Percentiles rank a stretch among this genome's conserved stretches.
Conservation (phyloP, 1,284 basidiomycete species). For the Ganoderma leucocontextum region DNA sequence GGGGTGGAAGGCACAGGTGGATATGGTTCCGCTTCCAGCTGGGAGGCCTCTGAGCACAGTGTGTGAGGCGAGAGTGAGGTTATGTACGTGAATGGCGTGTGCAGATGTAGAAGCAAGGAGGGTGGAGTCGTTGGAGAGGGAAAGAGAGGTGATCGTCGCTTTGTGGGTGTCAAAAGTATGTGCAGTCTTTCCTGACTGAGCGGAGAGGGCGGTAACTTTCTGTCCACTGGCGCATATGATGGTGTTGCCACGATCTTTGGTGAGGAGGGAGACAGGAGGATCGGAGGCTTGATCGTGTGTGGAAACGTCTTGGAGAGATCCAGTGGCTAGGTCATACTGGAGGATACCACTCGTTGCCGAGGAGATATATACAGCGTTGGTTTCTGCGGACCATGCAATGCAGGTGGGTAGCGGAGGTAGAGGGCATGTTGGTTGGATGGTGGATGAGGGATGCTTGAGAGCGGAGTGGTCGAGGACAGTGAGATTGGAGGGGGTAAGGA, state of each 20-base stretch:
- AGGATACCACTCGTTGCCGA: slow-evolving; percentile 52
- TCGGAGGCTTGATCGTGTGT: slow-evolving; percentile 34
- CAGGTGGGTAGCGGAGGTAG: slow-evolving; percentile 51
- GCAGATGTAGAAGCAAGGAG: slow-evolving; percentile 64
- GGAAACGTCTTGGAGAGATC: slow-evolving; percentile 51
- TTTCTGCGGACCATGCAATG: slow-evolving; percentile 64
- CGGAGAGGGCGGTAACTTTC: slow-evolving; percentile 71
- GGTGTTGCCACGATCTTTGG: slow-evolving; percentile 53
- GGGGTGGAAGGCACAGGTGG: slow-evolving; percentile 64
- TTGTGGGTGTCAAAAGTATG: slow-evolving; percentile 73
- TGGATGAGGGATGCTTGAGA: slow-evolving; percentile 53
- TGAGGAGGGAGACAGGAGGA: slow-evolving; percentile 50
- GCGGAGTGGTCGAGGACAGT: slow-evolving; percentile 53
- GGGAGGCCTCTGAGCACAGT: slow-evolving; percentile 61
- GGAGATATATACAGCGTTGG: slow-evolving; percentile 59
- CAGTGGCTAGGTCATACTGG: slow-evolving; percentile 56
- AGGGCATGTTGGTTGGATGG: slow-evolving; percentile 47
- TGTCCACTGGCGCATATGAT: slow-evolving; percentile 57
- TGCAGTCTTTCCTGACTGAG: slow-evolving; percentile 56
- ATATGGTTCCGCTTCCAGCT: slow-evolving; percentile 44
- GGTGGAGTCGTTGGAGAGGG: slow-evolving; percentile 64
- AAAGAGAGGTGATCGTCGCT: slow-evolving; percentile 54
- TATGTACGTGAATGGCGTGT: slow-evolving; percentile 63
- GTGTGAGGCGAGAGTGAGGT: slow-evolving; percentile 60
- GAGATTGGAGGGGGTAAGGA: slow-evolving; percentile 33